A percentile compares a stretch with the other conserved stretches of the same genome.
phyloP scores from a whole-genome alignment of 805 yeast species.

The Monosporozyma servazzii region DNA sequence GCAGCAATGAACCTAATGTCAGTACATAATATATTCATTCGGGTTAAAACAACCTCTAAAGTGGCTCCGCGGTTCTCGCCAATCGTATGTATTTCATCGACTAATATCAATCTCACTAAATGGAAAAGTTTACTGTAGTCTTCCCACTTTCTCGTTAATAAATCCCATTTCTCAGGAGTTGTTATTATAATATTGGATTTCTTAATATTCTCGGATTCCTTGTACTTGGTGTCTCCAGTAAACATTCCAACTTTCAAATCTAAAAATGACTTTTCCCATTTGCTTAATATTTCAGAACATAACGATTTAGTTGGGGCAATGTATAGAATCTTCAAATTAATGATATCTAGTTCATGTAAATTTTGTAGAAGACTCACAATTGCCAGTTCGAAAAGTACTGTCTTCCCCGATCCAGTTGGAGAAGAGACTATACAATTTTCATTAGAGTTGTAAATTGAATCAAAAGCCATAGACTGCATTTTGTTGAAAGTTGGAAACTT shows the following conservation, averaged over 20 bases:
- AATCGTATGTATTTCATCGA: conserved; percentile 42
- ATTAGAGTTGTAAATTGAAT: conserved; percentile 27
- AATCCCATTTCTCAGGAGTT: conserved; percentile 59
- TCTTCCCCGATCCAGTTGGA: conserved; percentile 56
- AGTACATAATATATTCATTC: conserved; percentile 36
- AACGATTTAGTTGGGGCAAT: conserved; percentile 55
- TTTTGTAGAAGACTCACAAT: conserved; percentile 31
- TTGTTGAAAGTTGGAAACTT: conserved; percentile 30
- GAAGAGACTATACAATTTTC: conserved; percentile 41
- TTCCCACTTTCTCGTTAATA: conserved; percentile 43
- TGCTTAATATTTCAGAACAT: conserved; percentile 40
- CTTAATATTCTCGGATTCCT: conserved; percentile 38
- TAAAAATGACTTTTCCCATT: conserved; percentile 38
- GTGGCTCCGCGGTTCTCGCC: conserved; percentile 41
- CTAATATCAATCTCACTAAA: conserved; percentile 37
- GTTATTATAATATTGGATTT: conserved; percentile 45
- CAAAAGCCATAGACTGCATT: conserved; percentile 43
- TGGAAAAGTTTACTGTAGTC: conserved; percentile 34
- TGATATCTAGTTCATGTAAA: conserved; percentile 2
- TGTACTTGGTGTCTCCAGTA: conserved; percentile 44
- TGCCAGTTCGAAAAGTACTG: conserved; percentile 46
- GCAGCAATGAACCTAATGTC: conserved; percentile 37
- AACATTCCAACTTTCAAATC: conserved; percentile 40
- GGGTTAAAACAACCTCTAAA: conserved; percentile 39
- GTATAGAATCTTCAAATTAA: conserved; percentile 32